A percentile compares a stretch with the other conserved stretches of the same genome.
Evolutionary conservation across 2,329 filamentous ascomycete species (phyloP).

Genomic region (Paramyrothecium roridum): DNA sequence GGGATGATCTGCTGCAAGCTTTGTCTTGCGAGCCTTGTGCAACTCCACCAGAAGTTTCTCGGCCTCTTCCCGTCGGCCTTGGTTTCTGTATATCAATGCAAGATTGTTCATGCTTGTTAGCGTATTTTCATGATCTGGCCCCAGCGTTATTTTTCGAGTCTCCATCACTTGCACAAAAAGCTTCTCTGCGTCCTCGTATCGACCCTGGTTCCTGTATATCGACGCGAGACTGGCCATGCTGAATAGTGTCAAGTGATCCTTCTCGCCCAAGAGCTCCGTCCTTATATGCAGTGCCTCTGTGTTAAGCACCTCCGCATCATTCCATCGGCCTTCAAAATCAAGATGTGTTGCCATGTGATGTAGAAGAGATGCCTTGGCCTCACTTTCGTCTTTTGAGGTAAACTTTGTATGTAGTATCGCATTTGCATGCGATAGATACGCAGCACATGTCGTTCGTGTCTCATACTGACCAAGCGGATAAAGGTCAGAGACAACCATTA

Average conservation of each 20-base stretch:
- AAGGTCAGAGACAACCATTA: slow-evolving; percentile 6
- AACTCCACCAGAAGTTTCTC: too few species aligned
- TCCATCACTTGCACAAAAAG: background rate
- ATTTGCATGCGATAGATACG: slow-evolving; percentile 19
- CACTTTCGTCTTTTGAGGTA: slow-evolving; percentile 7
- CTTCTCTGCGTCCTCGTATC: background rate
- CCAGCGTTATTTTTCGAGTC: background rate
- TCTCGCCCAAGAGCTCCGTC: background rate
- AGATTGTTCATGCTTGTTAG: background rate
- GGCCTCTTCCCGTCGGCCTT: background rate
- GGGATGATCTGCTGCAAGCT: too few species aligned
- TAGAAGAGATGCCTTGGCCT: background rate
- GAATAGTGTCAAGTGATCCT: background rate
- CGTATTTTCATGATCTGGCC: background rate
- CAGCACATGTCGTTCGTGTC: slow-evolving; percentile 1
- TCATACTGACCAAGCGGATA: background rate
- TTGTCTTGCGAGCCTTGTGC: too few species aligned
- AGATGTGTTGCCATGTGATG: background rate
- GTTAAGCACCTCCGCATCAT: background rate
- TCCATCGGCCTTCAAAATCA: background rate
- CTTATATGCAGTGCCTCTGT: background rate
- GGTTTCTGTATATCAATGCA: background rate
- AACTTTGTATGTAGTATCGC: slow-evolving; percentile 10
- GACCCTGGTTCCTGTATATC: background rate
- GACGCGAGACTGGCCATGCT: background rate